Evolutionary conservation across 164 flowering plant species (phyloP).

Genomic region (Aristolochia fimbriata): DNA sequence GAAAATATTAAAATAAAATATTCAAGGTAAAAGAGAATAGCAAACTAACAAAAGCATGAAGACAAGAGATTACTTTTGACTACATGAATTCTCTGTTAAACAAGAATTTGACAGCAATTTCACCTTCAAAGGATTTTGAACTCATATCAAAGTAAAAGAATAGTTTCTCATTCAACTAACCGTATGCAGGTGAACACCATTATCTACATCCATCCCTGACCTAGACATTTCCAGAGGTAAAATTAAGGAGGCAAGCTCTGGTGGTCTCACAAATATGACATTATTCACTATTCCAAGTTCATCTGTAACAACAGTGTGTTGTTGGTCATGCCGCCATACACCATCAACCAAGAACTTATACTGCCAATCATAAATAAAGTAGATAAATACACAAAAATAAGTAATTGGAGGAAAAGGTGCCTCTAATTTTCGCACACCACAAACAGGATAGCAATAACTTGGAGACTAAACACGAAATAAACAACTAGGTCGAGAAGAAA

Average conservation of each 20-base stretch:
- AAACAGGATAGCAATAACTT: no score
- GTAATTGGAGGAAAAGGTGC: background rate
- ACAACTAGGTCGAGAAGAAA: no score
- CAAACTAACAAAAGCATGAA: background rate
- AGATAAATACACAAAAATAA: background rate
- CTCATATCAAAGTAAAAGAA: no score
- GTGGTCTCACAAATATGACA: constrained; percentile 19
- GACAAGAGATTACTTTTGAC: no score
- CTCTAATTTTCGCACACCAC: no score
- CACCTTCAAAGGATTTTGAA: no score
- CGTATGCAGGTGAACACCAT: constrained; percentile 7
- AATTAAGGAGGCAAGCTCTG: constrained; percentile 14
- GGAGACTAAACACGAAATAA: no score
- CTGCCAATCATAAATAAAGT: constrained; percentile 14
- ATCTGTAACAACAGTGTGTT: constrained; percentile 16
- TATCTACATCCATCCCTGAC: constrained; percentile 18
- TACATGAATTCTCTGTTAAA: no score
- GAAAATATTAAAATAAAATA: background rate
- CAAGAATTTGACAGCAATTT: no score
- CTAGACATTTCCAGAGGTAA: constrained; percentile 7
- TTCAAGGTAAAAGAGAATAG: background rate
- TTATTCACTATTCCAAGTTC: constrained; percentile 29
- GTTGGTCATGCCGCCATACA: constrained; percentile 33
- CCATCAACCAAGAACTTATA: constrained; percentile 44
- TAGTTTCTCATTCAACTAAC: no score